Evolutionary conservation across 345 rosid species (phyloP).

Genomic region (Euclidium syriacum): DNA sequence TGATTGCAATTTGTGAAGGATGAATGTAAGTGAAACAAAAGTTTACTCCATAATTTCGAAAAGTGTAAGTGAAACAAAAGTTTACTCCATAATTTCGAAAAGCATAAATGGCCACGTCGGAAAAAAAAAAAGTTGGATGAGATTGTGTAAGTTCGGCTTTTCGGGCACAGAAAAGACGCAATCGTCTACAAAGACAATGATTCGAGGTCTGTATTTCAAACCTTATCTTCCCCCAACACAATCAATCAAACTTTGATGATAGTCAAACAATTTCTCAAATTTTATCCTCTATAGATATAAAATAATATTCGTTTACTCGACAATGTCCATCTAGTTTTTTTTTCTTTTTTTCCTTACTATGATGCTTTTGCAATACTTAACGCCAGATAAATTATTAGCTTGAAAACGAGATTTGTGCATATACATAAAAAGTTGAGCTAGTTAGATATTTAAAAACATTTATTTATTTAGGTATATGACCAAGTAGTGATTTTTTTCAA

Average conservation of each 20-base stretch:
- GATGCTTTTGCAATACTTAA: too few species aligned
- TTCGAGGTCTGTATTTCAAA: slow-evolving; percentile 2
- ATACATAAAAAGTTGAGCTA: too few species aligned
- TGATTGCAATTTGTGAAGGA: background rate
- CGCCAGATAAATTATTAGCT: too few species aligned
- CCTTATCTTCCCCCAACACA: slow-evolving; percentile 9
- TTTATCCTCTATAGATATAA: too few species aligned
- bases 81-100: background rate
- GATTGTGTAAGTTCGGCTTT: slow-evolving; percentile 11
- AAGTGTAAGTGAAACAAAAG: slow-evolving; percentile 1
- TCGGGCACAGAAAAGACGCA: slow-evolving; percentile 22
- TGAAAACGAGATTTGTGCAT: too few species aligned
- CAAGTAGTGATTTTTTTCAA: too few species aligned
- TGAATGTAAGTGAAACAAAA: background rate
- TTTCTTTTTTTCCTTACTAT: too few species aligned
- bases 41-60: background rate
- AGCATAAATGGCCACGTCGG: background rate
- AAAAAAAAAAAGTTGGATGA: background rate
- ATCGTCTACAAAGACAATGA: background rate
- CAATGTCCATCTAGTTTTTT: too few species aligned
- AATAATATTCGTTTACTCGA: too few species aligned
- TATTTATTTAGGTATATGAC: too few species aligned
- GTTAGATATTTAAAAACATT: too few species aligned
- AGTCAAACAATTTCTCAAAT: background rate
- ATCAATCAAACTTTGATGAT: background rate